Evolutionary conservation across 169 alveolate genomes (phyloP).

Genomic region (Cryptosporidium meleagridis): DNA sequence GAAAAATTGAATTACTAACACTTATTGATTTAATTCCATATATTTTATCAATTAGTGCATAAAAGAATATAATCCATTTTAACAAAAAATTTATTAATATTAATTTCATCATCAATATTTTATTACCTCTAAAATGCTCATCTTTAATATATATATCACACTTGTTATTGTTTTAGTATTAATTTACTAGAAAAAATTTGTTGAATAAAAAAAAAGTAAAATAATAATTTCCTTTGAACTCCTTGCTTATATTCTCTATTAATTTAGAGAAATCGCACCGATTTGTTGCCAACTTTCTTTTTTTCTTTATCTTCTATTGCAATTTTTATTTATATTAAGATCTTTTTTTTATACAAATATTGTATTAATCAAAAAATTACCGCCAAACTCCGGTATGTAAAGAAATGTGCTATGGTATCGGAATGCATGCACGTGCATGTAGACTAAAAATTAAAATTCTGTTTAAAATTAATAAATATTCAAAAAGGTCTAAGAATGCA

Average conservation of each 20-base stretch:
- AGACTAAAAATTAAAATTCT: not conserved
- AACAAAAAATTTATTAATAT: not conserved
- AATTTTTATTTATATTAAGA: conserved; percentile 1
- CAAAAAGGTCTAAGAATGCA: too few species aligned
- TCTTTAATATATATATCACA: not conserved
- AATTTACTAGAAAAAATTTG: too few species aligned
- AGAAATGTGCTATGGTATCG: not conserved
- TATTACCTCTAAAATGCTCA: not conserved
- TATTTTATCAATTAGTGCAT: not conserved
- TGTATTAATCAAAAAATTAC: not conserved
- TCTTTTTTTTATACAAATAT: not conserved
- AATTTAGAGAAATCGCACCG: not conserved
- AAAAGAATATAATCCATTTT: not conserved
- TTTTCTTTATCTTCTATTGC: not conserved
- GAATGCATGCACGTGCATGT: not conserved
- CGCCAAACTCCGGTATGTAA: conserved; percentile 45
- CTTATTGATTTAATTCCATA: not conserved
- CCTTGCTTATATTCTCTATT: too few species aligned
- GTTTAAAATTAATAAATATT: too few species aligned
- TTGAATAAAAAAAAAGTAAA: too few species aligned
- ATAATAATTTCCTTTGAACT: too few species aligned
- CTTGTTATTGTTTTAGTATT: not conserved
- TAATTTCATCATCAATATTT: not conserved
- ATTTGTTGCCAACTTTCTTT: not conserved
- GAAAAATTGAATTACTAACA: conserved; percentile 23